Evolutionary conservation across 305 asterid genomes (phyloP), one percentile per base, ranked within the genome.

Genomic region (Fraxinus xanthoxyloides): DNA sequence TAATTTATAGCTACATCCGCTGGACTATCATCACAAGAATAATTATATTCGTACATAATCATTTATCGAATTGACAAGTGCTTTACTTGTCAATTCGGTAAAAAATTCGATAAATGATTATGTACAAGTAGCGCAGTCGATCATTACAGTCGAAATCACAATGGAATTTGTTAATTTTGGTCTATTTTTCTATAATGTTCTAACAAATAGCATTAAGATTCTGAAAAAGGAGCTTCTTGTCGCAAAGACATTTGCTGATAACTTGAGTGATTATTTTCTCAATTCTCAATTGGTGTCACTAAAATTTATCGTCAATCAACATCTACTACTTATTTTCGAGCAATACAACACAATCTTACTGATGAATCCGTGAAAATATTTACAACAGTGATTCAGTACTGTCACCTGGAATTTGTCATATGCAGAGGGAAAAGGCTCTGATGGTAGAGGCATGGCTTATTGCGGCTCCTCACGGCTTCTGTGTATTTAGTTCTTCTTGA

Each of bases 361-460:
- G 26, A 56, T 26, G 26, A 59, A 59, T 21, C 69, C 30, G 26
- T 72, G 34, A 74, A 74, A 21, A 19, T 74, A 8, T 7, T 13
- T 17, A 13, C 59, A 19, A 74, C 26, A 13, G 8, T 72, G 2
- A 74, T 19, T 59, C 36, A 32, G 35, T 59, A 2, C 21, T 59
- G 28, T 19, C 23, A 7, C 30, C 69, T 59, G 69, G 30, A 21
- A 7, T 10, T 21, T 9, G 30, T 59, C 69, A 17, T 17, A 43
- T 21, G 70, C 80, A 85, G 73, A 2, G 91, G 83, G 76, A 85
- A 77, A 19, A 89, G 87, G 78, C 90, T 84, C 7, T 70, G 82
- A 13, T 89, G 85, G 85, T 88, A 88, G 9, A 88, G 54, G 36
- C 91, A 88, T 0, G 94, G 90, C 83, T 83, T 84, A 17, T 81